Evolutionary conservation across 257 asterid species (phyloP).

Genomic region (Solanum appendiculatum): DNA sequence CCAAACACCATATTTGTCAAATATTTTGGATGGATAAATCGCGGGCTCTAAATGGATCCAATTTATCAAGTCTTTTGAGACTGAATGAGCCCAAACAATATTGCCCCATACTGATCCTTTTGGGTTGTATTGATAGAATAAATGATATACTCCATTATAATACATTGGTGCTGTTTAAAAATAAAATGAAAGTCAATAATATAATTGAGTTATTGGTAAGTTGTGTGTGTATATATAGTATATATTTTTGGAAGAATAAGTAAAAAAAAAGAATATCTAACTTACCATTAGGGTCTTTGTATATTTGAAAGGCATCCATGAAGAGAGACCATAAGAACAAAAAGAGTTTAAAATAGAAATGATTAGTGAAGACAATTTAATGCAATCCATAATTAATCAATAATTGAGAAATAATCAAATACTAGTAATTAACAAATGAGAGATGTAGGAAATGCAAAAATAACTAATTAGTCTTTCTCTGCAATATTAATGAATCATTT

Average conservation of each 20-base stretch:
- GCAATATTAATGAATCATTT: background rate
- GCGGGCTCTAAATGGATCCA: constrained; percentile 32
- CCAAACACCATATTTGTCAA: constrained; percentile 38
- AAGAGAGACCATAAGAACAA: background rate
- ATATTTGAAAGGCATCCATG: background rate
- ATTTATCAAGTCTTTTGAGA: constrained; percentile 30
- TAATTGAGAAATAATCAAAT: background rate
- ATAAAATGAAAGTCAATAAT: background rate
- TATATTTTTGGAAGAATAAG: background rate
- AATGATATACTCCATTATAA: constrained; percentile 38
- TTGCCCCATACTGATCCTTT: constrained; percentile 42
- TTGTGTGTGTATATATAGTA: background rate
- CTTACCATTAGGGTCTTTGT: constrained; percentile 38
- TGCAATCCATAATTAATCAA: background rate
- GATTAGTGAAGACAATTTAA: background rate
- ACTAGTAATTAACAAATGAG: background rate
- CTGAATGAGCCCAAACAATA: constrained; percentile 42
- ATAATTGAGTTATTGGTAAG: background rate
- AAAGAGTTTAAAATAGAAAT: background rate
- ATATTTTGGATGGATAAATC: constrained; percentile 22
- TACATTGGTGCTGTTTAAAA: constrained; percentile 27
- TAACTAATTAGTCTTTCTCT: background rate
- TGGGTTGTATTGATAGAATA: constrained; percentile 43
- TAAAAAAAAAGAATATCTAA: background rate
- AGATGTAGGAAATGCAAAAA: background rate